phyloP scores from a whole-genome alignment of 108 stramenopile genomes.

The Nitzschia sp. region DNA sequence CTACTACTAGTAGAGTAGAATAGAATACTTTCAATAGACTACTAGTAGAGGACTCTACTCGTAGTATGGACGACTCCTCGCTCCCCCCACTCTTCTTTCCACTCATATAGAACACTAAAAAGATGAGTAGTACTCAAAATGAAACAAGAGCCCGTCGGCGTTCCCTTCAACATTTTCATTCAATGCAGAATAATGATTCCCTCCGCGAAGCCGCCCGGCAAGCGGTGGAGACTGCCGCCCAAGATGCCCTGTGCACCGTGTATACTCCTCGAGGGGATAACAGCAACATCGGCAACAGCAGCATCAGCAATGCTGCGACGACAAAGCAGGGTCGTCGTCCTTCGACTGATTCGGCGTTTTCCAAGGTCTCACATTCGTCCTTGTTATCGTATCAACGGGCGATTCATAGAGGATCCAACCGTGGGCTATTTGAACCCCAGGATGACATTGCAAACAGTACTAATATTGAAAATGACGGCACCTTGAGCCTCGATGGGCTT shows the following conservation, averaged over 20 bases:
- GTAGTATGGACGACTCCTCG: no score
- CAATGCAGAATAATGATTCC: not conserved
- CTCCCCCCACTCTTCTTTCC: no score
- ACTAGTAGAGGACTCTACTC: no score
- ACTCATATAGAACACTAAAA: no score
- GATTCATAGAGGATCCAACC: slow-evolving; percentile 13
- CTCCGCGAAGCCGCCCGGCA: not conserved
- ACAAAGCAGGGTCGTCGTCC: slow-evolving; percentile 9
- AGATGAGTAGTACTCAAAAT: no score
- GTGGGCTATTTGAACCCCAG: not conserved
- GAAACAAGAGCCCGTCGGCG: no score
- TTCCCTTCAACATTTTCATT: no score
- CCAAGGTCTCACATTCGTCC: slow-evolving; percentile 13
- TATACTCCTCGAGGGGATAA: not conserved
- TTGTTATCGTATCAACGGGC: slow-evolving; percentile 21
- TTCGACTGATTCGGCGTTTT: slow-evolving; percentile 11
- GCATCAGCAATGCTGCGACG: no score
- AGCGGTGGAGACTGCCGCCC: not conserved
- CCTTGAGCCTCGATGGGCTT: not conserved
- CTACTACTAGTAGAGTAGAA: no score
- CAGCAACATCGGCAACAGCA: not conserved
- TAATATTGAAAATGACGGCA: not conserved
- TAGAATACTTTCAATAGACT: no score
- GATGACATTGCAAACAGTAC: slow-evolving; percentile 4
- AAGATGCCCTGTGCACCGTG: not conserved